A percentile compares a stretch with the other conserved stretches of the same genome.
Conservation (phyloP, 1,139 yeast species). For the Kodamaea suecica region DNA sequence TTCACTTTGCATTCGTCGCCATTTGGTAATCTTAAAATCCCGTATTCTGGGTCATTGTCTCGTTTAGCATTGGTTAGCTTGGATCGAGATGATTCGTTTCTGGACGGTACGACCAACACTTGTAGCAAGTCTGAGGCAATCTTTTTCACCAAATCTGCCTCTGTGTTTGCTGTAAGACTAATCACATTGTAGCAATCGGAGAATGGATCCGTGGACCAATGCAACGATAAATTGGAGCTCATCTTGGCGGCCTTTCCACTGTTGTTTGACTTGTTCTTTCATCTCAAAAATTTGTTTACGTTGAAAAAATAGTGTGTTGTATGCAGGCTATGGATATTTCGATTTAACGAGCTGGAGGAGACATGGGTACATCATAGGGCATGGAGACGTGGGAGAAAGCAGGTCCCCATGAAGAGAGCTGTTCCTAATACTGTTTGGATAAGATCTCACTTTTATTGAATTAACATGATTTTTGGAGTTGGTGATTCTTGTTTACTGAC, state of each 20-base stretch:
- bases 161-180: constrained; percentile 26
- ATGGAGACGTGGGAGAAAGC: too few species aligned
- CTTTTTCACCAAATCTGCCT: constrained; percentile 22
- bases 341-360: too few species aligned
- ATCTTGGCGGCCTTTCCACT: constrained; percentile 1
- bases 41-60: constrained; percentile 33
- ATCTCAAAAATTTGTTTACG: constrained; percentile 13
- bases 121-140: constrained; percentile 48
- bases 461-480: too few species aligned
- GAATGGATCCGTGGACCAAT: constrained; percentile 37
- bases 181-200: constrained; percentile 38
- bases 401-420: too few species aligned
- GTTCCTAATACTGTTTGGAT: too few species aligned
- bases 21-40: constrained; percentile 46
- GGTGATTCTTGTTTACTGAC: too few species aligned
- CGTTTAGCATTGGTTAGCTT: constrained; percentile 28
- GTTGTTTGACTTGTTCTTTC: too few species aligned
- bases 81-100: constrained; percentile 54
- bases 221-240: constrained; percentile 11
- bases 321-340: not conserved
- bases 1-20: constrained; percentile 70
- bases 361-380: too few species aligned
- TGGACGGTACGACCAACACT: constrained; percentile 49
- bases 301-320: constrained; percentile 1
- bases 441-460: too few species aligned